These are phyloP conservation scores for Tephrocybe sp. DNA, from an alignment of 768 basidiomycete species.

Conservation along the genomic window DNA sequence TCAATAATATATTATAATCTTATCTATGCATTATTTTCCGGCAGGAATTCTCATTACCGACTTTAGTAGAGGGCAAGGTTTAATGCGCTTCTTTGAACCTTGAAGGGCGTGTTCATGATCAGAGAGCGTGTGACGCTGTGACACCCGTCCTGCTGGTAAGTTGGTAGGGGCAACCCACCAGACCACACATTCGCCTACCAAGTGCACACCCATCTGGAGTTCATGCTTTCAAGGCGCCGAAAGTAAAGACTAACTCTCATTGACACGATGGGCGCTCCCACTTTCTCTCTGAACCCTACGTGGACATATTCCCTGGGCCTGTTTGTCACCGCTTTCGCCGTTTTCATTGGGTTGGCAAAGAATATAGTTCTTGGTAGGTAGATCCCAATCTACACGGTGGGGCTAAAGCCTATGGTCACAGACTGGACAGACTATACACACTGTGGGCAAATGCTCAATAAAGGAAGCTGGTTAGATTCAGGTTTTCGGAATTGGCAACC, in stretches of 20 bases:
- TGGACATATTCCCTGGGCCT: slow-evolving; percentile 45
- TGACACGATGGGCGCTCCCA: slow-evolving; percentile 10
- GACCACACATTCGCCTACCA: too few relatives aligned
- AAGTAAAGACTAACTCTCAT: neutral
- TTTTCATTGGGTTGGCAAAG: slow-evolving; percentile 41
- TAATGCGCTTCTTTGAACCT: too few relatives aligned
- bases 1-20: too few relatives aligned
- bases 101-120: too few relatives aligned
- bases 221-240: neutral
- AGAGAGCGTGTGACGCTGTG: too few relatives aligned
- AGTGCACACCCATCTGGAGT: too few relatives aligned
- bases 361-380: slow-evolving; percentile 25
- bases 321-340: slow-evolving; percentile 29
- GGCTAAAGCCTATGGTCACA: slow-evolving; percentile 23
- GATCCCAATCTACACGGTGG: neutral
- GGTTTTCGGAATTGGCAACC: slow-evolving; percentile 81
- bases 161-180: too few relatives aligned
- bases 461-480: slow-evolving; percentile 77
- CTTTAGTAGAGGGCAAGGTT: too few relatives aligned
- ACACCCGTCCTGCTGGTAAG: too few relatives aligned
- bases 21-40: too few relatives aligned
- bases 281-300: slow-evolving; percentile 31
- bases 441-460: slow-evolving; percentile 67
- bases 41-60: too few relatives aligned
- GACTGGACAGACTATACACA: slow-evolving; percentile 72